phyloP scores from a whole-genome alignment of 305 asterid genomes.

The Ajuga reptans region DNA sequence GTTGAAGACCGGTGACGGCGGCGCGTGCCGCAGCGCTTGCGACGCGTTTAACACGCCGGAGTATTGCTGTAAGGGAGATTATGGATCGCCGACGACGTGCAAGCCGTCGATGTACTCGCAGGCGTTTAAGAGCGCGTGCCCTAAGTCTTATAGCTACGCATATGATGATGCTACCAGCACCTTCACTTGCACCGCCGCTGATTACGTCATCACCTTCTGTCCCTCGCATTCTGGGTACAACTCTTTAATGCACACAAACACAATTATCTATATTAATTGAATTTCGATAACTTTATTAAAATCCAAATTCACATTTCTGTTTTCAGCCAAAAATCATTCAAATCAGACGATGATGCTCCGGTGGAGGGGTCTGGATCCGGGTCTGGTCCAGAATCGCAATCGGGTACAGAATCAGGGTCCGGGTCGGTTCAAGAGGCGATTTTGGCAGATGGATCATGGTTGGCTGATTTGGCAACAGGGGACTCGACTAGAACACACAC shows the following conservation, averaged over 20 bases:
- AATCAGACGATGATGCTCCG: constrained; percentile 23
- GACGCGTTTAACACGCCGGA: constrained; percentile 52
- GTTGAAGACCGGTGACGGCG: constrained; percentile 37
- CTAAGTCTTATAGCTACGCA: constrained; percentile 65
- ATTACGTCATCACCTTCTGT: constrained; percentile 62
- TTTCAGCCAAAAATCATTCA: constrained; percentile 41
- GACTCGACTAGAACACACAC: constrained; percentile 29
- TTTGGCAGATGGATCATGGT: constrained; percentile 66
- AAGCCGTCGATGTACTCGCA: constrained; percentile 57
- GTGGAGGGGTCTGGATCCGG: constrained; percentile 18
- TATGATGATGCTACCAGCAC: constrained; percentile 68
- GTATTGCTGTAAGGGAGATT: constrained; percentile 66
- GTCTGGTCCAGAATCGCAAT: constrained; percentile 13
- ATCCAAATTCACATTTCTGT: not conserved
- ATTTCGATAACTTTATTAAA: too few relatives aligned
- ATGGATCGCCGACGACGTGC: constrained; percentile 60
- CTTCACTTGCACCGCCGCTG: constrained; percentile 60
- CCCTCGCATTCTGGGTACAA: constrained; percentile 33
- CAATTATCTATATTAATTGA: not conserved
- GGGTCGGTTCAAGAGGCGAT: constrained; percentile 44
- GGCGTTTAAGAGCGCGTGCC: constrained; percentile 73
- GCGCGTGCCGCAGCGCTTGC: constrained; percentile 76
- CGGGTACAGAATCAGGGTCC: not conserved
- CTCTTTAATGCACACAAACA: not conserved
- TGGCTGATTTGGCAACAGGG: constrained; percentile 69